These are phyloP conservation scores for Pleodorina starrii DNA, from an alignment of 139 green algal species.

Conservation along the genomic window DNA sequence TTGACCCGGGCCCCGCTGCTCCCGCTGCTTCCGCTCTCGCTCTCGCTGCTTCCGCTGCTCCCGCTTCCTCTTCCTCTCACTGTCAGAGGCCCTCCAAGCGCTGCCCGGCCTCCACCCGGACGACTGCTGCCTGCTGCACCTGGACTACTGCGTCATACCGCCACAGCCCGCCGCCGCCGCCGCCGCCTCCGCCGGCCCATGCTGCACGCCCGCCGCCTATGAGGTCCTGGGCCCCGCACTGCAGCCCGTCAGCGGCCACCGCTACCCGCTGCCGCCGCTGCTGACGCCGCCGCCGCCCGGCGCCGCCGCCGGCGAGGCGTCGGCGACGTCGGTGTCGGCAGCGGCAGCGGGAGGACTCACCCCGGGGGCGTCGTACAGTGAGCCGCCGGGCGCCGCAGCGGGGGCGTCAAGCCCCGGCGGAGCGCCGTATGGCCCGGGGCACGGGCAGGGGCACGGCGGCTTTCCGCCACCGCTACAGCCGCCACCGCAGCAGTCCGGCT, in stretches of 20 bases:
- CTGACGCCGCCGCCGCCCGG: background rate
- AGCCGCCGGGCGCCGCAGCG: background rate
- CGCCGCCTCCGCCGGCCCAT: background rate
- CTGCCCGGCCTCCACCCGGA: constrained; percentile 1
- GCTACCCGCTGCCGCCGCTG: constrained; percentile 40
- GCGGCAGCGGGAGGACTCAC: too few relatives aligned
- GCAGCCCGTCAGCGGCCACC: constrained; percentile 19
- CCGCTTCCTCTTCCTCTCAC: too few relatives aligned
- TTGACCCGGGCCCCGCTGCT: too few relatives aligned
- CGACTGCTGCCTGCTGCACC: constrained; percentile 35
- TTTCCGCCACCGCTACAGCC: background rate
- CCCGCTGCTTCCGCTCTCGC: too few relatives aligned
- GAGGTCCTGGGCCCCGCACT: constrained; percentile 42
- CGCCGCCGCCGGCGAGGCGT: background rate
- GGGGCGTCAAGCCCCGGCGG: background rate
- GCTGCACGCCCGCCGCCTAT: background rate
- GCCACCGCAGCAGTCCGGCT: background rate
- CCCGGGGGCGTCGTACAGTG: background rate
- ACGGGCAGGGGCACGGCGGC: background rate
- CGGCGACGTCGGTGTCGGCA: background rate
- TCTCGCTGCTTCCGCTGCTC: too few relatives aligned
- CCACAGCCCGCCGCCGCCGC: too few relatives aligned
- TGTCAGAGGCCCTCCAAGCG: background rate
- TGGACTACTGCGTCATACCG: background rate
- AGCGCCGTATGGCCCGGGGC: background rate